These are phyloP conservation scores for Eragrostis nindensis DNA, from an alignment of 176 grass and related monocot species.

Conservation along the genomic window DNA sequence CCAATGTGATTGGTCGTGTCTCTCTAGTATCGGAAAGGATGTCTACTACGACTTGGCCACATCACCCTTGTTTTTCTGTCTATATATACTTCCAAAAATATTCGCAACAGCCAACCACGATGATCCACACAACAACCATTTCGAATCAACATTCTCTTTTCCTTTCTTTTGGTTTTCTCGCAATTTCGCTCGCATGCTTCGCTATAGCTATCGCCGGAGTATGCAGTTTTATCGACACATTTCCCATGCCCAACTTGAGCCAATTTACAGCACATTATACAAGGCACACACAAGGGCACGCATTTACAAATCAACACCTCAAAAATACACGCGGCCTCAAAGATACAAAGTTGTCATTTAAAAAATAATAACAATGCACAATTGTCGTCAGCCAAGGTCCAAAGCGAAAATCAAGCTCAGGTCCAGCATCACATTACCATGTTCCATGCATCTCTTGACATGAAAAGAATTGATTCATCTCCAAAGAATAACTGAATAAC, in stretches of 20 bases:
- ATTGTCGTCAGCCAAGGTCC: neutral
- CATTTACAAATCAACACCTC: neutral
- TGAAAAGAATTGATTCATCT: constrained; percentile 39
- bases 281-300: neutral
- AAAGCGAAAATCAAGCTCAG: neutral
- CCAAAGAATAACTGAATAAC: constrained; percentile 36
- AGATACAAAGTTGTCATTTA: neutral
- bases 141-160: neutral
- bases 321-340: neutral
- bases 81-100: neutral
- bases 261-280: neutral
- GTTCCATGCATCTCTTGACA: neutral
- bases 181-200: neutral
- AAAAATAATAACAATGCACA: neutral
- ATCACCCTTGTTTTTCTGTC: neutral
- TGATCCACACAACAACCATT: neutral
- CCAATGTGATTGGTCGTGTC: neutral
- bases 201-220: neutral
- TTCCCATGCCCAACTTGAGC: too few relatives aligned
- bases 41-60: neutral
- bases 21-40: neutral
- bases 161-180: neutral
- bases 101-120: neutral
- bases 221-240: too few relatives aligned
- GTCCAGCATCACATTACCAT: neutral